Evolutionary conservation across 176 grass and related monocot species (phyloP), one percentile per base, ranked within the genome.

Genomic region (Alloteropsis semialata): DNA sequence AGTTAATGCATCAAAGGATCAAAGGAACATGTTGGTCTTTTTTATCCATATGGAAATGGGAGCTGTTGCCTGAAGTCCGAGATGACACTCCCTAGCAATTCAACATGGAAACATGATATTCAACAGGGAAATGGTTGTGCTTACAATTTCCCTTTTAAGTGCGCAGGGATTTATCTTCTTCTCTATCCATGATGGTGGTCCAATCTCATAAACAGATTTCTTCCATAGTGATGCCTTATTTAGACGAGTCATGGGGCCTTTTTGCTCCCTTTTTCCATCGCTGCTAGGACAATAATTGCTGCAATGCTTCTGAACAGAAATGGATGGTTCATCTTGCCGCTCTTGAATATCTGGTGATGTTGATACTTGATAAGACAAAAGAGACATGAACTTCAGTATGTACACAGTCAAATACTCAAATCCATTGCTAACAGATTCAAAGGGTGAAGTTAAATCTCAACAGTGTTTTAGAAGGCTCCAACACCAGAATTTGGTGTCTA

Each of bases 151-250:
- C 1, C 3, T 21, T 65, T 65, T 0, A 42, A 84, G 32, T 21
- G 45, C 28, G n/a, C n/a, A n/a, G n/a, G n/a, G n/a, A n/a, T 7
- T 84, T 0, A 75, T 84, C 46, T 84, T 16, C 59, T 84, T 84
- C 81, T 75, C 65, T 75, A 75, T 84, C 81, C 58, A 84, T 15
- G 44, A 38, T 0, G 34, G 33, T 4, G 63, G 50, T 15, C 50
- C 50, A 53, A 53, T 53, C 50, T 53, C 5, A 18, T 53, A 53
- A 15, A 50, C 5, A 17, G 46, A 8, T 1, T 34, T 36, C 15
- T 32, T 36, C 19, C 14, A 2, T 2, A 65, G 4, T 18, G 60
- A 64, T 38, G 33, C 2, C 63, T 65, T 21, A 18, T 53, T 44
- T 28, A 1, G 15, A 63, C 28, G 11, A 63, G 14, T 17, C 4